A percentile compares a stretch with the other conserved stretches of the same genome.
These are phyloP conservation scores for Backusella macrospora DNA, from an alignment of 192 early-diverging fungal species.

Conservation along the genomic window DNA sequence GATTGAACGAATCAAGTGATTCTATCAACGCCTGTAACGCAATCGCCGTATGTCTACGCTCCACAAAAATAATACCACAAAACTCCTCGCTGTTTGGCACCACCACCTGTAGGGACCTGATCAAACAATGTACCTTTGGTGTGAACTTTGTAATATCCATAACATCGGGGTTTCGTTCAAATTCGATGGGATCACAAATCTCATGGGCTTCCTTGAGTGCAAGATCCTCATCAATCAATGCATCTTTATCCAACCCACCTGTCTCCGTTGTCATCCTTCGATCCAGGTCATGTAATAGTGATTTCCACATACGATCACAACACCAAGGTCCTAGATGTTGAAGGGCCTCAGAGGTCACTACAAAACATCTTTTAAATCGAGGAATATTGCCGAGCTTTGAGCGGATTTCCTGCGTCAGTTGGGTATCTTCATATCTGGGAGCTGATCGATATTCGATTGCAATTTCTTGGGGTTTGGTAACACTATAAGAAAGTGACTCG, in stretches of 20 bases:
- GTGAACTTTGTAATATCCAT: conserved; percentile 47
- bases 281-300: conserved; percentile 44
- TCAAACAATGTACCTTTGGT: conserved; percentile 70
- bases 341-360: conserved; percentile 44
- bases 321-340: conserved; percentile 78
- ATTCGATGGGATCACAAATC: conserved; percentile 23
- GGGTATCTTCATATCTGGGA: conserved; percentile 47
- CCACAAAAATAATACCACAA: conserved; percentile 89
- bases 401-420: conserved; percentile 42
- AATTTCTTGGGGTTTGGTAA: conserved; percentile 51
- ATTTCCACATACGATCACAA: conserved; percentile 70
- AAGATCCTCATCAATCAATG: conserved; percentile 28
- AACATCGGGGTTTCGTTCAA: conserved; percentile 33
- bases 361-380: conserved; percentile 48
- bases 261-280: not conserved
- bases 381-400: conserved; percentile 37
- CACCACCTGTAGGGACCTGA: conserved; percentile 64
- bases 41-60: conserved; percentile 70
- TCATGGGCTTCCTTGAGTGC: conserved; percentile 19
- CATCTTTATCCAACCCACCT: not conserved
- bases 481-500: conserved; percentile 28
- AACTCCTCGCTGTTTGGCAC: conserved; percentile 50
- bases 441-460: conserved; percentile 53
- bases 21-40: conserved; percentile 59
- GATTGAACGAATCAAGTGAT: conserved; percentile 54